Base-by-base conservation (phyloP, 192 early-diverging fungal genomes). In the Coemansia sp. region DNA sequence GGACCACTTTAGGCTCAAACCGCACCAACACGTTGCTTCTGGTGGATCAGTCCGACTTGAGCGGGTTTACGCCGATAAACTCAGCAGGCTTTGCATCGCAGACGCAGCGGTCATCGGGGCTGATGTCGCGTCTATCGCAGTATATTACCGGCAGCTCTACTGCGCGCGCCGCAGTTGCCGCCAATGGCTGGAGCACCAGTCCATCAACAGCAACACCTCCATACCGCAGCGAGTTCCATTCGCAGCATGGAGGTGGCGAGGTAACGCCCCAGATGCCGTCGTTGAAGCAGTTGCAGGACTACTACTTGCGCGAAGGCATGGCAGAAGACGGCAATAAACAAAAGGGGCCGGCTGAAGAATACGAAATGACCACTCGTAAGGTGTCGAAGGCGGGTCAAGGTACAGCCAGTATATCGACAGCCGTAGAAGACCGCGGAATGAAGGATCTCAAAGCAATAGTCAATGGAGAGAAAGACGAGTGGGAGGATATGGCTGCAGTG, bases 241-340 rank as follows among this genome's bases (percentile, higher is more conserved):
- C 38, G 5, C 37, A 33, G 3, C 35, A 53, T 14, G 39, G 45
- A 12, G 46, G 53, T 19, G 37, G 36, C 12, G 50, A 53, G 16
- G 14, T 37, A 6, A 50, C 37, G 35, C 37, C 66, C 12, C 57
- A 57, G 18, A 63, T 76, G 57, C 72, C 72, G 37, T 65, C 72
- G 54, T 61, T 76, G 8, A 76, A 69, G 62, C 72, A 76, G 66
- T 55, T 76, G 12, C 72, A 76, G 66, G 61, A 76, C 38, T 50
- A 76, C 41, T 76, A 76, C 54, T 26, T 76, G 65, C 65, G 60
- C 19, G 50, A 61, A 45, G 72, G 63, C 31, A 50, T 42, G 36
- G 21, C 43, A 23, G 57, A 45, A 7, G 52, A 57, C n/a, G 33
- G n/a, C 0, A 44, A 16, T 11, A 38, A 21, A 0, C 6, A 42